Evolutionary conservation across 2,329 filamentous ascomycete genomes (phyloP).

Genomic region (Cryphonectria parasitica): DNA sequence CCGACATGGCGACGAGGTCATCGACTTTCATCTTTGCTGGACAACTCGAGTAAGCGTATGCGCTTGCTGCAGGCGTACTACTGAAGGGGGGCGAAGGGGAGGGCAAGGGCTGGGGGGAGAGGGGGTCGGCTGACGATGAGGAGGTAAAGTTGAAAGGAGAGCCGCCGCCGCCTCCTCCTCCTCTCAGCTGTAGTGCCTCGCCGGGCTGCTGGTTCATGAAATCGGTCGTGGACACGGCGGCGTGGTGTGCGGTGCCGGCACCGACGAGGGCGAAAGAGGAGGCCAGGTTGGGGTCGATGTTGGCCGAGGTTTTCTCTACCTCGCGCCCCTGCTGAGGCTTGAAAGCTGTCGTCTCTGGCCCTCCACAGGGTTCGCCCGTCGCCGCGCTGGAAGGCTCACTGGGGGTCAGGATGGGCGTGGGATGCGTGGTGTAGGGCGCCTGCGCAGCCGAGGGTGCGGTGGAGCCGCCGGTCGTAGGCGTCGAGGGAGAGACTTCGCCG

Average conservation of each 20-base stretch:
- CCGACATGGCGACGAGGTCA: slow-evolving; percentile 69
- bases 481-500: slow-evolving; percentile 38
- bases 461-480: slow-evolving; percentile 41
- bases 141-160: slow-evolving; percentile 41
- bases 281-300: slow-evolving; percentile 38
- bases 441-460: slow-evolving; percentile 41
- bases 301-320: slow-evolving; percentile 41
- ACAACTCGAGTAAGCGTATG: slow-evolving; percentile 47
- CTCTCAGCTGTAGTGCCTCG: slow-evolving; percentile 52
- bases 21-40: slow-evolving; percentile 71
- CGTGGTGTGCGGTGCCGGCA: slow-evolving; percentile 11
- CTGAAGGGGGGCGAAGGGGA: slow-evolving; percentile 36
- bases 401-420: slow-evolving; percentile 28
- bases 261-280: slow-evolving; percentile 13
- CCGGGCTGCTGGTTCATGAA: slow-evolving; percentile 34
- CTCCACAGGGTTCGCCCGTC: slow-evolving; percentile 20
- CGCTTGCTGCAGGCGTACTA: slow-evolving; percentile 29
- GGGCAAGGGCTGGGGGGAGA: slow-evolving; percentile 35
- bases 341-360: slow-evolving; percentile 25
- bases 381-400: slow-evolving; percentile 18
- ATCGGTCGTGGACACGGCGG: slow-evolving; percentile 10
- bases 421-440: slow-evolving; percentile 41
- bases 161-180: slow-evolving; percentile 58
- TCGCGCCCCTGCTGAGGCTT: slow-evolving; percentile 42
- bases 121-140: slow-evolving; percentile 37